phyloP scores from a whole-genome alignment of 106 monocot genomes.

The Vanilla planifolia region DNA sequence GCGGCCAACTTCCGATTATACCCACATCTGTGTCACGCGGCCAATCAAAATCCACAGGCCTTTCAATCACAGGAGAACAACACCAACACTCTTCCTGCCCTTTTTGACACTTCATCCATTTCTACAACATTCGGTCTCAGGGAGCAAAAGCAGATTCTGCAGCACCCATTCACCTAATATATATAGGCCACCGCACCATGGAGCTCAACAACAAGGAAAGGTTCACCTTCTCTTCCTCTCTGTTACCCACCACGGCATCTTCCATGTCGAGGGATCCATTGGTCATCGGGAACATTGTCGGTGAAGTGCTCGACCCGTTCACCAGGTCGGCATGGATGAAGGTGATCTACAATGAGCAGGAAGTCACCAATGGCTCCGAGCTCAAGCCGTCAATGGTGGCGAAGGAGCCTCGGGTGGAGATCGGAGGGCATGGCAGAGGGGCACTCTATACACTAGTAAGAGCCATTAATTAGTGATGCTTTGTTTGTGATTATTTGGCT shows the following conservation, averaged over 20 bases:
- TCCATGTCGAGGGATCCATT: slow-evolving; percentile 64
- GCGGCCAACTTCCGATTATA: neutral
- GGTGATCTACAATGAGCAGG: slow-evolving; percentile 47
- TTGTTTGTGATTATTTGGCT: neutral
- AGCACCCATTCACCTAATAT: neutral
- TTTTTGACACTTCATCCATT: neutral
- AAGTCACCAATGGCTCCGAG: slow-evolving; percentile 67
- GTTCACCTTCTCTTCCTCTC: neutral
- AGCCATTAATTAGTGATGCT: neutral
- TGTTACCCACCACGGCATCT: neutral
- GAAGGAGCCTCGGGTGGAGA: slow-evolving; percentile 42
- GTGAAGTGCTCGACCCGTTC: slow-evolving; percentile 78
- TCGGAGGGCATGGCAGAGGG: slow-evolving; percentile 40
- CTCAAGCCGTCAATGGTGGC: slow-evolving; percentile 49
- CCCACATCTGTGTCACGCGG: neutral
- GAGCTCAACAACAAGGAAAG: neutral
- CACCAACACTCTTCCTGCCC: neutral
- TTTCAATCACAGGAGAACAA: neutral
- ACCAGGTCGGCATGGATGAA: slow-evolving; percentile 28
- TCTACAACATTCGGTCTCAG: neutral
- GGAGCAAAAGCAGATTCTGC: slow-evolving; percentile 8
- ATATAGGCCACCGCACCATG: slow-evolving; percentile 4
- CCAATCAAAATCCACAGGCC: neutral
- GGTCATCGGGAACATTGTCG: slow-evolving; percentile 59
- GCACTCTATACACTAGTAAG: slow-evolving; percentile 68